These are phyloP conservation scores for Russula ochroleuca DNA, from an alignment of 768 basidiomycete species.

Conservation along the genomic window DNA sequence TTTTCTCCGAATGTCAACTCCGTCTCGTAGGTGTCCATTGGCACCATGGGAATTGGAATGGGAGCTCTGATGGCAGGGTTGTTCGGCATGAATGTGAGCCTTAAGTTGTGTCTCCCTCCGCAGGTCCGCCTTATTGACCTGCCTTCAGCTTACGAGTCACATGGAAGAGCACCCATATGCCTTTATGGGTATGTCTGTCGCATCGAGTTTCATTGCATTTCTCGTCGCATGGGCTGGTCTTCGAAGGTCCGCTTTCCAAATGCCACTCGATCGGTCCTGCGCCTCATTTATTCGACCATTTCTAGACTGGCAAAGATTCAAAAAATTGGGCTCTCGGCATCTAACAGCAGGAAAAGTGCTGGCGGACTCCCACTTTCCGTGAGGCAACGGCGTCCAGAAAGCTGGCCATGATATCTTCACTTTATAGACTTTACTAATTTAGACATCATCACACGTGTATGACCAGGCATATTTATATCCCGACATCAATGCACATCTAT, in stretches of 20 bases:
- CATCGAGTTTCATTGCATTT: slow-evolving; percentile 54
- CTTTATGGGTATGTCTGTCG: slow-evolving; percentile 60
- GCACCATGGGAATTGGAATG: slow-evolving; percentile 86
- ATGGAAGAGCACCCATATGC: slow-evolving; percentile 71
- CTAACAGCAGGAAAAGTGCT: slow-evolving; percentile 6
- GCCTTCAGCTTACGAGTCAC: slow-evolving; percentile 60
- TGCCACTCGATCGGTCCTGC: slow-evolving; percentile 23
- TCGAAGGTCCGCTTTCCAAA: slow-evolving; percentile 43
- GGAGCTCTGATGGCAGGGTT: slow-evolving; percentile 88
- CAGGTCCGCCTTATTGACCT: slow-evolving; percentile 21
- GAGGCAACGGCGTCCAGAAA: slow-evolving; percentile 6
- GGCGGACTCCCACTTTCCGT: slow-evolving; percentile 17
- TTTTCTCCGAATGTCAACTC: not conserved
- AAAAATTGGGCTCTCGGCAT: slow-evolving; percentile 22
- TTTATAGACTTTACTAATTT: slow-evolving; percentile 4
- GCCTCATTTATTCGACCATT: not conserved
- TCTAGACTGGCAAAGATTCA: slow-evolving; percentile 40
- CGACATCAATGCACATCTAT: not conserved
- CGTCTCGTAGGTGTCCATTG: slow-evolving; percentile 71
- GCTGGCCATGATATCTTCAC: not conserved
- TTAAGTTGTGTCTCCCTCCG: slow-evolving; percentile 11
- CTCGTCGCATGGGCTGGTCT: slow-evolving; percentile 64
- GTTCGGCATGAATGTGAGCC: slow-evolving; percentile 93
- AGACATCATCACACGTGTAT: slow-evolving; percentile 22
- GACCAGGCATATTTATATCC: slow-evolving; percentile 22